phyloP scores from a whole-genome alignment of 306 rosid genomes.

The Cucurbita argyrosperma region DNA sequence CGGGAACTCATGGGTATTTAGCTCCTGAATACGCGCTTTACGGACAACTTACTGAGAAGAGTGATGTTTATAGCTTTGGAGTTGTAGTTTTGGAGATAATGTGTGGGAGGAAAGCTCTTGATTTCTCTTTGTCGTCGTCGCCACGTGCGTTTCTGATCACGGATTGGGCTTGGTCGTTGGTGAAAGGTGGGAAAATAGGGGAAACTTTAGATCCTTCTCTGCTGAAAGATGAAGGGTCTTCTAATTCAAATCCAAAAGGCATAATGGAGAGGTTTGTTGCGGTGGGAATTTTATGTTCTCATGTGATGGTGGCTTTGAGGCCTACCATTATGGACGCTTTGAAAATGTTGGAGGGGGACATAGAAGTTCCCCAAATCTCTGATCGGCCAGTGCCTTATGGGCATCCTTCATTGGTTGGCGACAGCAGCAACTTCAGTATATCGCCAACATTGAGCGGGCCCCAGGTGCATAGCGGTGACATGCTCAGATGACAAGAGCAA shows the following conservation, averaged over 20 bases:
- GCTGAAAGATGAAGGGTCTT: slow-evolving; percentile 27
- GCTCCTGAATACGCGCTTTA: slow-evolving; percentile 94
- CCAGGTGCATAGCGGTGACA: slow-evolving; percentile 43
- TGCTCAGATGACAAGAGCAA: slow-evolving; percentile 57
- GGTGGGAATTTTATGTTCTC: slow-evolving; percentile 86
- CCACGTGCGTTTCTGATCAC: slow-evolving; percentile 65
- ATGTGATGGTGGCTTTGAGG: slow-evolving; percentile 89
- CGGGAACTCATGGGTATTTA: slow-evolving; percentile 93
- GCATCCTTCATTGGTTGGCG: slow-evolving; percentile 41
- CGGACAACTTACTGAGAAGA: slow-evolving; percentile 93
- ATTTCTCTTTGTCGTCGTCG: slow-evolving; percentile 55
- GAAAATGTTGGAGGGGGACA: slow-evolving; percentile 95
- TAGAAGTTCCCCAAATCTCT: slow-evolving; percentile 71
- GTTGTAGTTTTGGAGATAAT: slow-evolving; percentile 90
- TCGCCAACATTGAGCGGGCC: slow-evolving; percentile 71
- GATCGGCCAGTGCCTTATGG: slow-evolving; percentile 92
- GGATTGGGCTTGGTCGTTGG: slow-evolving; percentile 93
- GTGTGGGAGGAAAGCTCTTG: slow-evolving; percentile 93
- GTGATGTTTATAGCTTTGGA: slow-evolving; percentile 97
- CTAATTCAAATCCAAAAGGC: slow-evolving; percentile 61
- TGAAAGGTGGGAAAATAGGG: slow-evolving; percentile 54
- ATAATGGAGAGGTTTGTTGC: slow-evolving; percentile 77
- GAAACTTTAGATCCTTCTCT: slow-evolving; percentile 49
- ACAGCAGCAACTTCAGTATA: slow-evolving; percentile 46
- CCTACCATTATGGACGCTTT: slow-evolving; percentile 79